Evolutionary conservation across 495 filamentous ascomycete species (phyloP), one percentile per base, ranked within the genome.

Genomic region (Daldinia grandis): DNA sequence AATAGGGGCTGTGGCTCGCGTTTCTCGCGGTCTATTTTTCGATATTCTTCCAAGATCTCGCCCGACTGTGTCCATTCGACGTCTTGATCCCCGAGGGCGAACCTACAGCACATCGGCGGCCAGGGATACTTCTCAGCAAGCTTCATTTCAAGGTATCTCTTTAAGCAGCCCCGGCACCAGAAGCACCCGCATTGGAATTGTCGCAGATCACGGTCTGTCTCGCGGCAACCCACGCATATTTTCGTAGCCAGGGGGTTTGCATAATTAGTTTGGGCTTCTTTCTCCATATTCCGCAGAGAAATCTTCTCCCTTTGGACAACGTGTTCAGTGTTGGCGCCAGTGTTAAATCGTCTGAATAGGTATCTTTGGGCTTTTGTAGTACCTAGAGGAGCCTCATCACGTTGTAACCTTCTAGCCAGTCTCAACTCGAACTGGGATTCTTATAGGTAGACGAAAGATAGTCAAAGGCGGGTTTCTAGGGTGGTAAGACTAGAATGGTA

Each of bases 91-190:
- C 5, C 10, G 28, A 67, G 1, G 3, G 0, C 0, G 1, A 0
- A 5, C 1, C 19, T 4, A 17, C 31, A 33, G 51, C 68, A 71
- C n/a, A 0, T 33, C 0, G 63, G 68, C 1, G 68, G 68, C 68
- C 68, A 71, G 1, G 0, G 4, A 1, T 7, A 6, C 25, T 25
- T 37, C 35, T 62, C 15, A 0, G n/a, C 2, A 1, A 66, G 1
- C 24, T 4, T 31, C 25, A 21, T 0, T 9, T 56, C 0, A 15
- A 71, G 1, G 5, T 51, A 51, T 21, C 2, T 8, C 15, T 0
- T 0, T 15, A 71, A 30, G 33, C 68, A 71, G 15, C 14, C 6
- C 24, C 56, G 27, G 12, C 67, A 70, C 25, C 40, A 65, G 10
- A 9, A 15, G 25, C 62, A 65, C 2, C 30, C 49, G 30, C 67